Percentiles rank a stretch among this genome's conserved stretches.
Evolutionary conservation across 2,329 filamentous ascomycete species (phyloP).

Genomic region (Sporothrix brasiliensis): DNA sequence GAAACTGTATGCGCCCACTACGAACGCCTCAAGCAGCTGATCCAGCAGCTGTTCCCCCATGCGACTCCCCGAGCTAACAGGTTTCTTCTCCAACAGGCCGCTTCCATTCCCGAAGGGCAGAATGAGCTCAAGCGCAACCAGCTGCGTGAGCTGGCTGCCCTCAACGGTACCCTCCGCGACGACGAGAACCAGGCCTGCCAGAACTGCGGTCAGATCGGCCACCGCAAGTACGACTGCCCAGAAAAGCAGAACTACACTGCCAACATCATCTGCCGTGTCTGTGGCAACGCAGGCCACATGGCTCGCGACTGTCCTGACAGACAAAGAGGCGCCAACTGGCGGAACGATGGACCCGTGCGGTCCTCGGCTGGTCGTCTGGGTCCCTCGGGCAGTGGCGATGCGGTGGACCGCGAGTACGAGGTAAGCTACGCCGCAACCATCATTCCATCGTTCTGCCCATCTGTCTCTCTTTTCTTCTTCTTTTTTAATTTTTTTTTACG

Average conservation of each 20-base stretch:
- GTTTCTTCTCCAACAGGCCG: constrained; percentile 64
- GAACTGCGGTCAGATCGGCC: constrained; percentile 98
- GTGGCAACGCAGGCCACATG: constrained; percentile 98
- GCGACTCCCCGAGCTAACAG: constrained; percentile 5
- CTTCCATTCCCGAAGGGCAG: constrained; percentile 96
- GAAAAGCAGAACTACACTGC: constrained; percentile 98
- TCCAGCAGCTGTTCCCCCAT: not conserved
- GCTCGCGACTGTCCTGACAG: constrained; percentile 95
- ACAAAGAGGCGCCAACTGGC: constrained; percentile 87
- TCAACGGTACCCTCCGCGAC: constrained; percentile 98
- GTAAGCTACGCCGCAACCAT: constrained; percentile 53
- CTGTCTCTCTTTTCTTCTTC: not conserved
- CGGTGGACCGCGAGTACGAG: constrained; percentile 92
- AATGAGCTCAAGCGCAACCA: constrained; percentile 99
- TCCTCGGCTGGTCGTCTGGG: constrained; percentile 68
- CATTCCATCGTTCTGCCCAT: too few relatives aligned
- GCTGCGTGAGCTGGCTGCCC: constrained; percentile 91
- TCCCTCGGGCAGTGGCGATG: constrained; percentile 66
- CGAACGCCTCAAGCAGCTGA: not conserved
- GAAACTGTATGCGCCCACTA: constrained; percentile 74
- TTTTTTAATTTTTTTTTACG: not conserved
- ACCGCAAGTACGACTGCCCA: constrained; percentile 98
- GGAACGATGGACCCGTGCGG: constrained; percentile 68
- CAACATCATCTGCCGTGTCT: constrained; percentile 97
- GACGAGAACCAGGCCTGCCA: constrained; percentile 99